Conservation (phyloP, 768 basidiomycete genomes). For the Lactarius psammicola region DNA sequence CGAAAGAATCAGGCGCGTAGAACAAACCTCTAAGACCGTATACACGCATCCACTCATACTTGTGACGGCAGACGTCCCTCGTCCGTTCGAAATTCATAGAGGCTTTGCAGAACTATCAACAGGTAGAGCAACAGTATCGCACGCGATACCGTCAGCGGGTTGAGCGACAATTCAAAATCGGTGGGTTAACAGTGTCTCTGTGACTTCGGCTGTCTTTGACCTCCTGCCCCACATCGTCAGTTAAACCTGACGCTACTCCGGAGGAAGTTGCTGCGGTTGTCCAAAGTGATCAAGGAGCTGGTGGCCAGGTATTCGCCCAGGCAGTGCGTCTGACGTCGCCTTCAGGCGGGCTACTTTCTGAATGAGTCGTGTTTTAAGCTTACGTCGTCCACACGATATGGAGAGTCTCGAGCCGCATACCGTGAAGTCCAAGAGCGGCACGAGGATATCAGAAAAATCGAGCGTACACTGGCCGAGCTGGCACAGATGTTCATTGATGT, state of each 20-base stretch:
- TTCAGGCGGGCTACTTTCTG: neutral
- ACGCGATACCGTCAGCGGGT: slow-evolving; percentile 76
- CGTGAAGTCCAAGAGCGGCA: slow-evolving; percentile 89
- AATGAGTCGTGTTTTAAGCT: slow-evolving; percentile 45
- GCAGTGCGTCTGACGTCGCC: slow-evolving; percentile 49
- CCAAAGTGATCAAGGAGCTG: slow-evolving; percentile 70
- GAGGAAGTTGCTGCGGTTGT: slow-evolving; percentile 88
- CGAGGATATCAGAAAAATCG: slow-evolving; percentile 80
- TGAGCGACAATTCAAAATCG: slow-evolving; percentile 86
- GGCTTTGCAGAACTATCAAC: slow-evolving; percentile 81
- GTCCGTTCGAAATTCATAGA: slow-evolving; percentile 64
- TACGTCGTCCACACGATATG: slow-evolving; percentile 75
- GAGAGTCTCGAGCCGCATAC: slow-evolving; percentile 76
- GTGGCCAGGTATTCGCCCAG: slow-evolving; percentile 82
- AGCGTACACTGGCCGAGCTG: slow-evolving; percentile 83
- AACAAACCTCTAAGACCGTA: neutral
- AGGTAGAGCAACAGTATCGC: slow-evolving; percentile 77
- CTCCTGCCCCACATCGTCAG: slow-evolving; percentile 38
- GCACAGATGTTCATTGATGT: slow-evolving; percentile 88
- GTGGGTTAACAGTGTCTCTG: slow-evolving; percentile 38
- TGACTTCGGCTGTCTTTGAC: slow-evolving; percentile 3
- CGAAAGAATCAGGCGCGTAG: slow-evolving; percentile 69
- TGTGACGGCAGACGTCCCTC: slow-evolving; percentile 24
- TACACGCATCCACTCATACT: neutral
- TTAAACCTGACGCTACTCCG: slow-evolving; percentile 89